Evolutionary conservation across 2,329 filamentous ascomycete species (phyloP), one percentile per base, ranked within the genome.

Genomic region (Cladosporium oxysporum): DNA sequence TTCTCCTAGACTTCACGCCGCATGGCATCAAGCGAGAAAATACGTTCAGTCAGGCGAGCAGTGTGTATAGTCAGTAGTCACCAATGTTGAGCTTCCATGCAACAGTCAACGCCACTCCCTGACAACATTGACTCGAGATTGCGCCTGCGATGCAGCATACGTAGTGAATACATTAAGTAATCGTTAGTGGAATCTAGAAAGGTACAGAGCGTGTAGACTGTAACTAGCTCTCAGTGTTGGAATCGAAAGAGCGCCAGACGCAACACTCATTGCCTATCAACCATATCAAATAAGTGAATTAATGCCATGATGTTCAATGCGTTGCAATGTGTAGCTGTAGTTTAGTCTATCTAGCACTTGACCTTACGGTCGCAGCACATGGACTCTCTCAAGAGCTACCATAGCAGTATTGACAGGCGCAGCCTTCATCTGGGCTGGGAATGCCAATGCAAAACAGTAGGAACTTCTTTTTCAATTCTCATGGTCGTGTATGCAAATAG

Each of bases 61-160:
- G 62, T 21, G 28, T 65, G 41, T 65, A 65, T 31, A 65, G 62
- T 44, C 62, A 65, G 31, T 65, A 55, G 55, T 31, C 28, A 31
- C 23, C 26, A 31, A 53, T 11, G 28, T 28, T 29, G 11, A 18
- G 14, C 14, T 31, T n/a, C 37, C 37, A 44, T 8, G 18, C 37
- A 44, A 44, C 37, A 44, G 6, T 44, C 1, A 44, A 41, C 35
- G 5, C 7, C 18, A 10, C 7, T 3, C n/a, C 10, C 18, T 10
- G 18, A 7, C 16, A n/a, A 44, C 1, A 6, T n/a, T 7, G 16
- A n/a, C 16, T 44, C 7, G 18, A 44, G 37, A 44, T n/a, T n/a
- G 7, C 37, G 16, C 5, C 7, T n/a, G 37, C 10, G 18, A n/a
- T n/a, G 18, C 37, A 18, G 18, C 37, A 44, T n/a, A 16, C 7